Evolutionary conservation across 1,284 basidiomycete genomes (phyloP).

Genomic region (Athelia sp.): DNA sequence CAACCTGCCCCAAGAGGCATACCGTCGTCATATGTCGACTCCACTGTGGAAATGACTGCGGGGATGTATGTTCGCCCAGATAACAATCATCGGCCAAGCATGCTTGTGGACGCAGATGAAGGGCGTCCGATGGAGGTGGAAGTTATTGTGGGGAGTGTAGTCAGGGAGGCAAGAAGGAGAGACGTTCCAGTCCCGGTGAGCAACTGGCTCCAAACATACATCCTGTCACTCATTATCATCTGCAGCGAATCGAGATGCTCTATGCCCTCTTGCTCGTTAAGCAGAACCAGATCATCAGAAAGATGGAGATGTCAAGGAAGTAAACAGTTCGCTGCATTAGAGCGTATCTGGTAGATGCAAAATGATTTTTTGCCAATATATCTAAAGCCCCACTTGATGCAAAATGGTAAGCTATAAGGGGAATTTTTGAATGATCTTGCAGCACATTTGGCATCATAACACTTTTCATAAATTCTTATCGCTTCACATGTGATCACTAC

Average conservation of each 20-base stretch:
- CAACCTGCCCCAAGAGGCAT: slow-evolving; percentile 14
- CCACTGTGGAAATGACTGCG: slow-evolving; percentile 24
- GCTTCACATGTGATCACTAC: too few species aligned
- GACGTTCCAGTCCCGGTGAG: slow-evolving; percentile 29
- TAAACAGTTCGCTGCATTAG: too few species aligned
- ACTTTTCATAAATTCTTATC: too few species aligned
- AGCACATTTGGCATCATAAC: too few species aligned
- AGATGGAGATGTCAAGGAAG: not conserved
- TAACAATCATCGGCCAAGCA: slow-evolving; percentile 20
- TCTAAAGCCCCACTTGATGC: too few species aligned
- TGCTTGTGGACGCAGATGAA: slow-evolving; percentile 27
- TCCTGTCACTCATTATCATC: not conserved
- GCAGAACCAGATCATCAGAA: slow-evolving; percentile 28
- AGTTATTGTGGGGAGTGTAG: slow-evolving; percentile 36
- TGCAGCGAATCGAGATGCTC: slow-evolving; percentile 27
- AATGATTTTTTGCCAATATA: too few species aligned
- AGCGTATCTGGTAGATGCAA: too few species aligned
- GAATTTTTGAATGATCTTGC: too few species aligned
- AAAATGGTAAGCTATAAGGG: too few species aligned
- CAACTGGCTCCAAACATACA: not conserved
- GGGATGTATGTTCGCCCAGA: slow-evolving; percentile 22
- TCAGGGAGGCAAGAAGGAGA: slow-evolving; percentile 24
- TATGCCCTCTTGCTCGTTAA: slow-evolving; percentile 33
- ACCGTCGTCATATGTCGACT: slow-evolving; percentile 21
- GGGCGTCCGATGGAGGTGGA: slow-evolving; percentile 40